Base-by-base conservation (phyloP, 2,329 filamentous ascomycete genomes). In the Chaetomium globosum region DNA sequence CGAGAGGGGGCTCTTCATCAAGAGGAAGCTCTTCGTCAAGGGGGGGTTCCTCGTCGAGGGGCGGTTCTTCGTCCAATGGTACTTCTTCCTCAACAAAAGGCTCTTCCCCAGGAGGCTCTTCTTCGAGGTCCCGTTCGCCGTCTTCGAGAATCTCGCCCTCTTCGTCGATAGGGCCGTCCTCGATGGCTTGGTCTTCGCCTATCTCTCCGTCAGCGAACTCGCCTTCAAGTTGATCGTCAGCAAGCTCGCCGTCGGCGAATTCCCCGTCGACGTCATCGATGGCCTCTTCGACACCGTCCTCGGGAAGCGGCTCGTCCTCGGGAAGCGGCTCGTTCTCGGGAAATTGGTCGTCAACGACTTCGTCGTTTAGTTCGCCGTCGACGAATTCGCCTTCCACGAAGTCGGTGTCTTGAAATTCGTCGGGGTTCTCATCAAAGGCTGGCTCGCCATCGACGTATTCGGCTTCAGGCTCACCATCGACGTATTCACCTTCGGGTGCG, bases 141-240 rank as follows among this genome's bases (percentile, higher is more conserved):
- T 54, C 30, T 1, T 49, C 56, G 19, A 33, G 9, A 26, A 30
- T 13, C 19, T 31, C 23, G 43, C 16, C 55, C 13, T 30, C 33
- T 36, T 51, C 53, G 5, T 21, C n/a, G 10, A 52, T 13, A 12
- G 19, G 26, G n/a, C 52, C 46, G 10, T 26, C 48, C 3, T 59
- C 48, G 31, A 57, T 2, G 16, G 23, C 13, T 21, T 31, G 56
- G 7, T 43, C 30, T 12, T 62, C 60, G 52, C 52, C 60, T 62
- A 39, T 36, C 4, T 54, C 55, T 30, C 49, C 59, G 31, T 63
- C 49, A 58, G 48, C 49, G 21, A 62, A 54, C n/a, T 56, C 39
- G 21, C 39, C 56, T 28, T 54, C 46, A 26, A 30, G 19, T 31
- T 36, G 53, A 33, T 48, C 53, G 7, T 49, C 57, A 51, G 28